phyloP scores from a whole-genome alignment of 495 filamentous ascomycete genomes.

The Annulohypoxylon moriforme region DNA sequence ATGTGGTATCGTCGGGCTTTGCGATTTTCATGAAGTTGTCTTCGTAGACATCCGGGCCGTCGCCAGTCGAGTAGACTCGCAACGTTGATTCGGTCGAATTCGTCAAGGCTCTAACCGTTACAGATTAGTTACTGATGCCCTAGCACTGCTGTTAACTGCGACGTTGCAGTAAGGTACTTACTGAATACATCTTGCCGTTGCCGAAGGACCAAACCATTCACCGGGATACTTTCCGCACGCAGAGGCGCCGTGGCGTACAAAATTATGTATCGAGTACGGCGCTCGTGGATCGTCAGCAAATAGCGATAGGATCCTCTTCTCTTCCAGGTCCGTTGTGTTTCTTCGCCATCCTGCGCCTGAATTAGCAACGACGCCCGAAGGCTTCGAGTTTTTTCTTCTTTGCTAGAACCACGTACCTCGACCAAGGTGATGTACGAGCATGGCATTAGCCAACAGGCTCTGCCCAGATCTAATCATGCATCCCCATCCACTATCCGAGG shows the following conservation, averaged over 20 bases:
- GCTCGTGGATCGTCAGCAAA: slow-evolving; percentile 91
- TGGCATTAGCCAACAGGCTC: slow-evolving; percentile 87
- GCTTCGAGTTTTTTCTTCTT: not conserved
- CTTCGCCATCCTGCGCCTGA: slow-evolving; percentile 79
- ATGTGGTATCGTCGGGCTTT: slow-evolving; percentile 67
- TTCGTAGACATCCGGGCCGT: slow-evolving; percentile 92
- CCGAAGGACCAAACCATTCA: slow-evolving; percentile 99
- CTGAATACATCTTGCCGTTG: slow-evolving; percentile 96
- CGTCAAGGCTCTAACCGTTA: slow-evolving; percentile 71
- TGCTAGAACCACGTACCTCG: slow-evolving; percentile 68
- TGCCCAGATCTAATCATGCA: slow-evolving; percentile 99
- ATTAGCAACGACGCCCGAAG: slow-evolving; percentile 38
- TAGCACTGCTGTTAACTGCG: too few species aligned
- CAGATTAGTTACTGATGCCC: not conserved
- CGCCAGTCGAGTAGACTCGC: slow-evolving; percentile 87
- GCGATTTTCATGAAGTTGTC: slow-evolving; percentile 84
- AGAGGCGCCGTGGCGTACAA: slow-evolving; percentile 86
- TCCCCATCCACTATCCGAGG: slow-evolving; percentile 95
- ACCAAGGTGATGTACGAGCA: slow-evolving; percentile 76
- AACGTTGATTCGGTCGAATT: slow-evolving; percentile 69
- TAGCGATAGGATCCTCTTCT: slow-evolving; percentile 78
- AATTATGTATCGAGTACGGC: slow-evolving; percentile 94
- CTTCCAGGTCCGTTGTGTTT: slow-evolving; percentile 65
- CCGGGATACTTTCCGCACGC: slow-evolving; percentile 95
- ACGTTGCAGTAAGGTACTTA: slow-evolving; percentile 56